These are phyloP conservation scores for Daldinia caldariorum DNA, from an alignment of 495 filamentous ascomycete species.

Conservation along the genomic window DNA sequence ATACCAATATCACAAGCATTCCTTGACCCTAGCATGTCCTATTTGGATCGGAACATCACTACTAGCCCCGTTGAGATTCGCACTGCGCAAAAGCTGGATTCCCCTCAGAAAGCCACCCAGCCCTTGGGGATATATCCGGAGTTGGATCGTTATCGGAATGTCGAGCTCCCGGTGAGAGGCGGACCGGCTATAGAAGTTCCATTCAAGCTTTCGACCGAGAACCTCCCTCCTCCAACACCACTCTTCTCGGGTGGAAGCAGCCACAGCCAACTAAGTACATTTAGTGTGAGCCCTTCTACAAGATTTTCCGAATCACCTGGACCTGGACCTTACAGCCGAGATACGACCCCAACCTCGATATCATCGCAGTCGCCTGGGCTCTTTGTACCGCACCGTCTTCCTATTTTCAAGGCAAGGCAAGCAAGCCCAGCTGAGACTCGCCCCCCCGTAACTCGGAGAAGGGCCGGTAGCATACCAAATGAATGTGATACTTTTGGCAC, in stretches of 20 bases:
- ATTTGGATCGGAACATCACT: constrained; percentile 53
- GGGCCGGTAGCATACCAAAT: constrained; percentile 62
- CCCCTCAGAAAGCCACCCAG: constrained; percentile 47
- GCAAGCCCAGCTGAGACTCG: constrained; percentile 71
- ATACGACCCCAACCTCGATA: constrained; percentile 94
- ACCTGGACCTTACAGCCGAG: constrained; percentile 79
- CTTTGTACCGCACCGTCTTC: constrained; percentile 66
- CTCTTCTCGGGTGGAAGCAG: constrained; percentile 63
- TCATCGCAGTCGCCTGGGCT: constrained; percentile 94
- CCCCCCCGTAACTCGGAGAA: constrained; percentile 73
- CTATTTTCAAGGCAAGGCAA: constrained; percentile 66
- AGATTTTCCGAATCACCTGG: constrained; percentile 92
- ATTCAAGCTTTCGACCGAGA: constrained; percentile 63
- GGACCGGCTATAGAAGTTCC: constrained; percentile 52
- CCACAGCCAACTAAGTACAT: constrained; percentile 62
- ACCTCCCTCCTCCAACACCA: constrained; percentile 73
- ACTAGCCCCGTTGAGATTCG: constrained; percentile 53
- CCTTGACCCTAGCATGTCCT: constrained; percentile 39
- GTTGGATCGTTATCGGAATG: constrained; percentile 62
- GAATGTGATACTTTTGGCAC: constrained; percentile 59
- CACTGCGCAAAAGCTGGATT: constrained; percentile 49
- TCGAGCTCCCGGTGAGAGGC: constrained; percentile 42
- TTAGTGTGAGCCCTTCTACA: constrained; percentile 89
- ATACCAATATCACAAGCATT: constrained; percentile 49
- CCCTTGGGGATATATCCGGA: constrained; percentile 60